Evolutionary conservation across 2,329 filamentous ascomycete genomes (phyloP).

Genomic region (Sphaerulina musiva): DNA sequence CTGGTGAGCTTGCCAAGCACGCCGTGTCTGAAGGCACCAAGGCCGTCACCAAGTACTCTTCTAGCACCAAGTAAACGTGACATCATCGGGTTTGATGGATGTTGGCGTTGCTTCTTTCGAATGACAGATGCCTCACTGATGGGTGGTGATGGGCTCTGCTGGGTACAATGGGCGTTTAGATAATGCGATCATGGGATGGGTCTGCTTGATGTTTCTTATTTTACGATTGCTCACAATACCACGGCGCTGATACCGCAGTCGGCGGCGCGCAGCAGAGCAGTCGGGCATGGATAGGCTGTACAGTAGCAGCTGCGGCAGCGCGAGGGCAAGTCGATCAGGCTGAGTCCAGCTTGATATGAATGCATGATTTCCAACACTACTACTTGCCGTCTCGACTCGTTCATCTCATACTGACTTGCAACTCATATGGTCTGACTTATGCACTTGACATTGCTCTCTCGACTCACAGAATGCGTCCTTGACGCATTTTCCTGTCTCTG

Average conservation of each 20-base stretch:
- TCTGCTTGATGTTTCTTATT: constrained; percentile 27
- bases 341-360: constrained; percentile 28
- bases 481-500: background rate
- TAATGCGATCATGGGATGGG: constrained; percentile 50
- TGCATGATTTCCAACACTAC: constrained; percentile 31
- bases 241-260: constrained; percentile 22
- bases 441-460: background rate
- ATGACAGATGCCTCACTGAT: background rate
- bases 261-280: constrained; percentile 21
- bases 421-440: background rate
- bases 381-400: constrained; percentile 7
- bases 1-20: constrained; percentile 98
- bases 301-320: constrained; percentile 30
- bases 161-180: constrained; percentile 34
- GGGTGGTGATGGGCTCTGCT: background rate
- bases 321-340: constrained; percentile 24
- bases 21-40: constrained; percentile 99
- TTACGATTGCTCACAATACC: constrained; percentile 28
- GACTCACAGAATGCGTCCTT: background rate
- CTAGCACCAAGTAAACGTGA: constrained; percentile 84
- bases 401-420: constrained; percentile 3
- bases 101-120: constrained; percentile 13
- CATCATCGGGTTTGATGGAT: constrained; percentile 9
- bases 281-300: constrained; percentile 28
- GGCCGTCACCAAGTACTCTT: constrained; percentile 99